Base-by-base conservation (phyloP, 768 basidiomycete genomes). In the Tricholoma bakamatsutake region DNA sequence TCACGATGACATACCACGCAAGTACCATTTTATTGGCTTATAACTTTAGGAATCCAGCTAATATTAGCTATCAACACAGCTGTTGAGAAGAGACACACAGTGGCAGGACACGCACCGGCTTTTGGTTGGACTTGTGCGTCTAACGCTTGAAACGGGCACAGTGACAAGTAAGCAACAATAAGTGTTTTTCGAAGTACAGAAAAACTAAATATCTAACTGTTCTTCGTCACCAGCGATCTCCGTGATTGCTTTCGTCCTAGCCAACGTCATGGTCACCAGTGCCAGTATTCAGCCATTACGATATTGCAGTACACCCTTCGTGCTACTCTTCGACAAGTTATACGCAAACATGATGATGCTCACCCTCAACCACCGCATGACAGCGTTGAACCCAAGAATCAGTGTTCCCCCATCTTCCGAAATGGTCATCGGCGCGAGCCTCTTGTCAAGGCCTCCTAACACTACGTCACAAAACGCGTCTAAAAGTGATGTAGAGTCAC, bases 1-100 rank as follows among this genome's bases (percentile, higher is more conserved):
- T 69, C 47, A 59, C 53, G 37, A 69, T 71, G 68, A 67, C 69
- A 13, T 69, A 67, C 53, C 69, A 66, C 52, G 69, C 67, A 62
- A n/a, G 64, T 62, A 3, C 24, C 12, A 30, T 18, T 21, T 10
- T 17, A n/a, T n/a, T 24, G 21, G 21, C 3, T 24, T 24, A n/a
- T n/a, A 3, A 3, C 21, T 24, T 24, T 24, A 1, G 21, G 21
- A 24, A 24, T 24, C n/a, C 2, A 24, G 21, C 21, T 24, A 24
- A 24, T 7, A 40, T 35, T 18, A 11, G 18, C 45, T 33, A 15
- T 50, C 27, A 21, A 18, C 13, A 17, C 30, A 68, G 68, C 53
- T 71, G 17, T 62, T 69, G 61, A 63, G 65, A 8, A 61, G 64
- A 40, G 67, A 67, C 1, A 68, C 69, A 10, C 69, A 68, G 5